Base-by-base conservation (phyloP, 139 green algal species). In the Spirogloea muscicola region DNA sequence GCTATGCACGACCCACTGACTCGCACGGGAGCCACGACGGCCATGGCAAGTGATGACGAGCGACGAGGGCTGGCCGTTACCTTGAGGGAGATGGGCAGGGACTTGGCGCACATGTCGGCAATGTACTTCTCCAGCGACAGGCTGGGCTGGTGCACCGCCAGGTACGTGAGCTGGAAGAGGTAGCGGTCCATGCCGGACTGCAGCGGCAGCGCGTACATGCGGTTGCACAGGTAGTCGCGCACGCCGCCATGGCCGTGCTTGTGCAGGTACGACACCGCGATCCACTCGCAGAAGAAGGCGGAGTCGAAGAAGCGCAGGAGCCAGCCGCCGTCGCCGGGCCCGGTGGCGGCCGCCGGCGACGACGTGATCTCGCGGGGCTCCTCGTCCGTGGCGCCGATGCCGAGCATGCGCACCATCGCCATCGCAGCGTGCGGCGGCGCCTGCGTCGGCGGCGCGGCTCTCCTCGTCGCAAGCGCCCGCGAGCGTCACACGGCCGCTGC, bases 181-280 rank as follows among this genome's bases (percentile, higher is more conserved):
- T 96, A 97, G 3, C 72, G 65, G 52, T 97, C 89, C 3, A 97
- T 62, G 1, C 82, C 82, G 3, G 52, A 46, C n/a, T n/a, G n/a
- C 66, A 94, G 87, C 5, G 90, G 85, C 46, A 97, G 78, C 6
- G 85, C 77, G 40, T 91, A 91, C 49, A 97, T 78, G 33, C 90
- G 84, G 48, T 92, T 91, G 84, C 91, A 96, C 25, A 97, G 74
- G 67, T 96, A 96, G 59, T 97, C 91, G 21, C 91, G 86, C 29
- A 95, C 87, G 0, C 86, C 89, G 16, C 81, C 77, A 4, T 86
- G 74, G 0, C 81, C 83, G 16, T 80, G 63, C 66, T 88, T 89
- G 81, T 89, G 91, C 9, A 98, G 67, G 70, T 96, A 95, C 41
- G 88, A 65, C 16, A 97, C 42, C 3, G 87, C 89, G 6, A 95